phyloP scores from a whole-genome alignment of 1,139 yeast species.

The Suhomyces bribrorum region DNA sequence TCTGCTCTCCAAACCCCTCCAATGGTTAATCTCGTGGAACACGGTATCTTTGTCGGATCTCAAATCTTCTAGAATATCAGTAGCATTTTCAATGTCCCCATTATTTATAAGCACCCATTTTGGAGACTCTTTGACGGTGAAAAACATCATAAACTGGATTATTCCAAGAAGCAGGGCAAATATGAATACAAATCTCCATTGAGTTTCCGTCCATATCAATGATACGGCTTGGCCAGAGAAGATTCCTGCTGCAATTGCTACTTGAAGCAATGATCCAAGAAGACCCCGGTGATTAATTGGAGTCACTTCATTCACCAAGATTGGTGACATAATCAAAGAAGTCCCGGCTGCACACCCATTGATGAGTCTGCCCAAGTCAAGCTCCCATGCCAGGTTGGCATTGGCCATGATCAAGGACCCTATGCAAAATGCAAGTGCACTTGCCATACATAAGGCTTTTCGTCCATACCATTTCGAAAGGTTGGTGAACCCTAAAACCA shows the following conservation, averaged over 20 bases:
- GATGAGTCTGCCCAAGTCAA: conserved; percentile 33
- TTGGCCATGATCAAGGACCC: conserved; percentile 33
- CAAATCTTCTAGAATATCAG: conserved; percentile 27
- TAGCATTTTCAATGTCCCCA: conserved; percentile 32
- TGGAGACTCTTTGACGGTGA: conserved; percentile 41
- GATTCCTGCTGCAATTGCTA: conserved; percentile 40
- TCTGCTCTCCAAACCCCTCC: conserved; percentile 26
- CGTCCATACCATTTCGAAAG: conserved; percentile 31
- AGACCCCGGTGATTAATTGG: conserved; percentile 43
- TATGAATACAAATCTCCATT: conserved; percentile 38
- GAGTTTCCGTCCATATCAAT: conserved; percentile 34
- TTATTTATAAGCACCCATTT: conserved; percentile 39
- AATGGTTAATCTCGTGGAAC: conserved; percentile 38
- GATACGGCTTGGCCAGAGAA: conserved; percentile 36
- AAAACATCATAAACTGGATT: conserved; percentile 32
- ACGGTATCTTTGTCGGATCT: conserved; percentile 34
- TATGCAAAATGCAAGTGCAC: conserved; percentile 25
- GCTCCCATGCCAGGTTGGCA: conserved; percentile 20
- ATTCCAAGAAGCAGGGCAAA: conserved; percentile 28
- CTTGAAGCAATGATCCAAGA: conserved; percentile 39
- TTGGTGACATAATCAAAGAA: conserved; percentile 40
- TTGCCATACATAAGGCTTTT: conserved; percentile 24
- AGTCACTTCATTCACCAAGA: conserved; percentile 39
- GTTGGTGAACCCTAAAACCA: conserved; percentile 32
- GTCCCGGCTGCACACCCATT: conserved; percentile 44